phyloP scores from a whole-genome alignment of 2,329 filamentous ascomycete species.

The Epichloe brachyelytri region DNA sequence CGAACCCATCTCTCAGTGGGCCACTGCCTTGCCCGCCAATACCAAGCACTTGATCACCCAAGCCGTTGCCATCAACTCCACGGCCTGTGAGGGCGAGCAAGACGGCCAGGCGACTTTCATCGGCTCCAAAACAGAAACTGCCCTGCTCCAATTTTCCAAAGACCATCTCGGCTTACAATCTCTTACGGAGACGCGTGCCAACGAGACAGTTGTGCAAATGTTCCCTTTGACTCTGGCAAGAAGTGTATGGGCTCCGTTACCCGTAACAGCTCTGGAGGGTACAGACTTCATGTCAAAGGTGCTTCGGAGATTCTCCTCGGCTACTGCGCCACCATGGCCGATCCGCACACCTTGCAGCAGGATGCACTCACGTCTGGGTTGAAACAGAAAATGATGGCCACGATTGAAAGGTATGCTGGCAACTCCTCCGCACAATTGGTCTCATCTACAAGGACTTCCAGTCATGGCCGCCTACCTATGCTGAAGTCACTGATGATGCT shows the following conservation, averaged over 20 bases:
- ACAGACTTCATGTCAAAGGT: conserved; percentile 49
- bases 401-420: conserved; percentile 68
- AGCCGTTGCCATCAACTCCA: conserved; percentile 55
- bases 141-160: conserved; percentile 55
- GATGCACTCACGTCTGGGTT: conserved; percentile 36
- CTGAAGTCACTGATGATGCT: conserved; percentile 36
- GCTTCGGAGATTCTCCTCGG: conserved; percentile 49
- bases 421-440: conserved; percentile 76
- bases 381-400: conserved; percentile 22
- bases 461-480: conserved; percentile 57
- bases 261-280: conserved; percentile 31
- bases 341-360: conserved; percentile 35
- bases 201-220: conserved; percentile 46
- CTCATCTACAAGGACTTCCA: conserved; percentile 75
- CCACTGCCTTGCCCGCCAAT: conserved; percentile 14
- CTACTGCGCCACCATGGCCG: conserved; percentile 36
- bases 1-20: conserved; percentile 23
- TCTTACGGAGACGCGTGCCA: conserved; percentile 50
- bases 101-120: conserved; percentile 54
- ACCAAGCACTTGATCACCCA: conserved; percentile 42
- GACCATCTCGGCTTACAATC: conserved; percentile 55
- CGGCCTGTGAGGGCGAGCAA: conserved; percentile 61
- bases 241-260: conserved; percentile 58
- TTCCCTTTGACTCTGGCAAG: conserved; percentile 62
- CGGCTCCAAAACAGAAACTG: conserved; percentile 68